A percentile compares a stretch with the other conserved stretches of the same genome.
Conservation (phyloP, 148 eudicot species). For the Euryodendron excelsum region DNA sequence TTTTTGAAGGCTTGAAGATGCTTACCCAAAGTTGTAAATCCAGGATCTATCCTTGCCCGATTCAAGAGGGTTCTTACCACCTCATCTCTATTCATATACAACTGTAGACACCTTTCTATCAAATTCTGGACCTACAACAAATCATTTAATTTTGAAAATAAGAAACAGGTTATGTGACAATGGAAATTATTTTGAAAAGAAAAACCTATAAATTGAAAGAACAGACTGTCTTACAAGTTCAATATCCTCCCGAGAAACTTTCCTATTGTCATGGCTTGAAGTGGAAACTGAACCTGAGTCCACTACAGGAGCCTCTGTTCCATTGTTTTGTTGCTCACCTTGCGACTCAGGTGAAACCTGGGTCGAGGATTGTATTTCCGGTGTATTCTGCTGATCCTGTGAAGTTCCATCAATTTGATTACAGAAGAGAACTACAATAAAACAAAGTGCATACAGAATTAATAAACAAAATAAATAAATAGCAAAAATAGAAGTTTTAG, state of each 20-base stretch:
- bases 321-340: constrained; percentile 63
- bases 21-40: constrained; percentile 88
- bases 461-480: neutral
- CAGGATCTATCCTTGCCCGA: constrained; percentile 96
- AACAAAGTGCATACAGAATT: neutral
- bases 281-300: constrained; percentile 91
- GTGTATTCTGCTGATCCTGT: constrained; percentile 65
- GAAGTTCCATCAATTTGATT: constrained; percentile 1
- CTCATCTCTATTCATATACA: constrained; percentile 93
- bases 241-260: constrained; percentile 95
- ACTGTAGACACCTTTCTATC: constrained; percentile 85
- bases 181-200: neutral
- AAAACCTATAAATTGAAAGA: neutral
- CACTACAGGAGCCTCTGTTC: constrained; percentile 56
- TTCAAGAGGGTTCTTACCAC: constrained; percentile 87
- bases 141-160: constrained; percentile 15
- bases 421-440: neutral
- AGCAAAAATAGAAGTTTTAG: neutral
- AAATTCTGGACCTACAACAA: constrained; percentile 84
- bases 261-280: constrained; percentile 81
- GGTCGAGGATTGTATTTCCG: constrained; percentile 57
- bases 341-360: constrained; percentile 72
- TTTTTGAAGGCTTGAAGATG: constrained; percentile 12
- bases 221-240: constrained; percentile 71
- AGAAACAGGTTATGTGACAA: neutral